Percentiles rank a stretch among this genome's conserved stretches.
These are phyloP conservation scores for Geotrichum fermentans DNA, from an alignment of 1,139 yeast genomes.

Conservation along the genomic window DNA sequence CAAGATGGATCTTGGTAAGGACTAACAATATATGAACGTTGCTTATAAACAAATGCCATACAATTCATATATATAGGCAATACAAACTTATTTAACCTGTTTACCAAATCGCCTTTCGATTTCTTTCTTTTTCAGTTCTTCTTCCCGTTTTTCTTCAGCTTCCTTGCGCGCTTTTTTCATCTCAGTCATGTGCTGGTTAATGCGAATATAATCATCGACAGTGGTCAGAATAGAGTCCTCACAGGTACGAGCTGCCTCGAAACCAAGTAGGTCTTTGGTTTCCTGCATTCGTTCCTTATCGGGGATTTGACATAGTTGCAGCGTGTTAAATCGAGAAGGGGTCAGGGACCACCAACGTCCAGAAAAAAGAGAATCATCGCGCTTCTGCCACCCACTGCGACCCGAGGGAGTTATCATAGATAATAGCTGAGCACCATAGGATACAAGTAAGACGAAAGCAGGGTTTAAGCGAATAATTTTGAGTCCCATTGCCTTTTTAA, in stretches of 20 bases:
- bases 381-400: constrained; percentile 17
- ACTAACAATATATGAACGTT: too few species aligned
- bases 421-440: constrained; percentile 1
- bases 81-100: too few species aligned
- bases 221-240: constrained; percentile 12
- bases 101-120: not conserved
- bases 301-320: constrained; percentile 19
- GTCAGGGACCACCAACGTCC: constrained; percentile 22
- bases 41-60: not conserved
- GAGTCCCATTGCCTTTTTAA: constrained; percentile 3
- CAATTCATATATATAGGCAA: too few species aligned
- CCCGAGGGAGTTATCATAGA: constrained; percentile 6
- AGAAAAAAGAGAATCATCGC: constrained; percentile 19
- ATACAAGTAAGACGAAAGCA: constrained; percentile 15
- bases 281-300: constrained; percentile 12
- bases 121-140: not conserved
- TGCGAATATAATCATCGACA: constrained; percentile 11
- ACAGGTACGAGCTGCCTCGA: constrained; percentile 15
- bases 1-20: constrained; percentile 42
- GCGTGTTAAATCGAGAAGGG: constrained; percentile 16
- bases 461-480: constrained; percentile 18
- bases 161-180: constrained; percentile 10
- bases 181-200: constrained; percentile 7
- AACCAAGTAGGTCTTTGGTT: constrained; percentile 14
- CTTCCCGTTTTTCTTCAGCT: not conserved